A percentile compares a stretch with the other conserved stretches of the same genome.
Conservation (phyloP, 2,329 filamentous ascomycete genomes). For the Lizonia empirigonia region DNA sequence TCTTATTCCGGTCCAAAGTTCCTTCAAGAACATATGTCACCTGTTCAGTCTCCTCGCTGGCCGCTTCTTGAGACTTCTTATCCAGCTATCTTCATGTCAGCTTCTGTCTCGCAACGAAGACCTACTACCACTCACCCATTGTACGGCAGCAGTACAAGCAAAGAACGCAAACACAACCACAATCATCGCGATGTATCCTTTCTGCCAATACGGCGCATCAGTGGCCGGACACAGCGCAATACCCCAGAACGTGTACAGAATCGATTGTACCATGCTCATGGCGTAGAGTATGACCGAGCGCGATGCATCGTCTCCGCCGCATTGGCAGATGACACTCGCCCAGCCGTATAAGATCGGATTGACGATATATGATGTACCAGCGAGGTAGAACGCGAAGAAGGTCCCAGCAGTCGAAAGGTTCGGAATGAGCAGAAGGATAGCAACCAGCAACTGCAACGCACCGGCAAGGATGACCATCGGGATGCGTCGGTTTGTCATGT, state of each 20-base stretch:
- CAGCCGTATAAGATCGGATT: constrained; percentile 50
- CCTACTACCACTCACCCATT: constrained; percentile 27
- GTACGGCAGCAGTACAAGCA: constrained; percentile 27
- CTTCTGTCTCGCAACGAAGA: too few relatives aligned
- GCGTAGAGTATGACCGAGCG: constrained; percentile 50
- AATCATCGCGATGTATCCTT: constrained; percentile 48
- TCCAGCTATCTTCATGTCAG: constrained; percentile 10
- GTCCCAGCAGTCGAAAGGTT: constrained; percentile 39
- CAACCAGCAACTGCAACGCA: constrained; percentile 41
- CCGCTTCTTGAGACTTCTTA: constrained; percentile 11
- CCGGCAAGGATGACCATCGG: constrained; percentile 46
- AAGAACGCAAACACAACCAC: constrained; percentile 37
- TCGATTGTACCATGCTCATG: constrained; percentile 50
- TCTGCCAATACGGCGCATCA: constrained; percentile 53
- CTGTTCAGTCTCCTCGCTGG: constrained; percentile 1
- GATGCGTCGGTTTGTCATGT: constrained; percentile 44
- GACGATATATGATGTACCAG: constrained; percentile 50
- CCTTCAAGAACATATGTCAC: background rate
- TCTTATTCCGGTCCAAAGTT: constrained; percentile 1
- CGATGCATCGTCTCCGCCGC: constrained; percentile 50
- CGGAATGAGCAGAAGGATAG: constrained; percentile 44
- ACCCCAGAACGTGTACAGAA: constrained; percentile 55
- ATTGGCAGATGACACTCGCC: constrained; percentile 49
- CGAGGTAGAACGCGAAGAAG: constrained; percentile 49
- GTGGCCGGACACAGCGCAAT: constrained; percentile 51